Evolutionary conservation across 176 grass and related monocot genomes (phyloP).

Genomic region (Carex parvula): DNA sequence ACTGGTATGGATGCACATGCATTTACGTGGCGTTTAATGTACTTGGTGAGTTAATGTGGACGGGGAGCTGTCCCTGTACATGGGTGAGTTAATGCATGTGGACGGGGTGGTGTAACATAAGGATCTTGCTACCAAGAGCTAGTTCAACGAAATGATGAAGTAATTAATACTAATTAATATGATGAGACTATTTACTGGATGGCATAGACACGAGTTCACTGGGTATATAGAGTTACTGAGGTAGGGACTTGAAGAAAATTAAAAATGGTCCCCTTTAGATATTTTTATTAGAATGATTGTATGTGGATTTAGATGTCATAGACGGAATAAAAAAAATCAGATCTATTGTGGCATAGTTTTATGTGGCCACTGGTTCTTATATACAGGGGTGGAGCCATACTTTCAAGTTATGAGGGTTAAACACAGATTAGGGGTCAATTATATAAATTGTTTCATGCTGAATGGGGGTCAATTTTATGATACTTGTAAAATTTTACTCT

Average conservation of each 20-base stretch:
- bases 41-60: neutral
- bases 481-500: no score
- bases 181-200: neutral
- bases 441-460: no score
- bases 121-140: neutral
- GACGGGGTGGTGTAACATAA: neutral
- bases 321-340: no score
- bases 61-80: neutral
- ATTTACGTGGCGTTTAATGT: neutral
- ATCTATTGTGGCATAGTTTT: no score
- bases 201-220: neutral
- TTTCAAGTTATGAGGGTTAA: no score
- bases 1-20: neutral
- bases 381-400: no score
- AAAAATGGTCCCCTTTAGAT: neutral
- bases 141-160: neutral
- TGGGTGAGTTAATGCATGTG: neutral
- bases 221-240: neutral
- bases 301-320: no score
- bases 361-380: no score
- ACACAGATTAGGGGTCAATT: no score
- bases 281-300: no score
- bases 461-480: no score
- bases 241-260: neutral
- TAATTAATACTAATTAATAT: neutral